Conservation (phyloP, 78 protist species). For the Parvularia atlantis region DNA sequence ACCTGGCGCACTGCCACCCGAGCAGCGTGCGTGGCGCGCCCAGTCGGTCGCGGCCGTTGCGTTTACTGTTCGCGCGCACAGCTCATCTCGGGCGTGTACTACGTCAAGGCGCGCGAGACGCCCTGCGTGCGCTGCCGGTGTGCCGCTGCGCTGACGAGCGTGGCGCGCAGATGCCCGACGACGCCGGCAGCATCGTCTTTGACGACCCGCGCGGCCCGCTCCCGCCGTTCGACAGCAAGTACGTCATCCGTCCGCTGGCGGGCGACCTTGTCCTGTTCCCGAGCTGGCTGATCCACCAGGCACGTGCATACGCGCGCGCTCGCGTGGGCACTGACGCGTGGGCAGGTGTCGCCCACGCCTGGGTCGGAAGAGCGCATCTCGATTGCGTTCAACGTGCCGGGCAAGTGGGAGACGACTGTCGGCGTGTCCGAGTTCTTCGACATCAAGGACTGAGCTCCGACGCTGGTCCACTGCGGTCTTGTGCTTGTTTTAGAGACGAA, state of each 20-base stretch:
- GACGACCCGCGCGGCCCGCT: slow-evolving; percentile 9
- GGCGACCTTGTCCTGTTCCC: not conserved
- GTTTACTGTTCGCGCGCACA: no score
- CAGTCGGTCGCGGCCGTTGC: no score
- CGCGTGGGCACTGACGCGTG: not conserved
- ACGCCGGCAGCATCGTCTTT: not conserved
- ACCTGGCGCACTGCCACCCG: slow-evolving; percentile 1
- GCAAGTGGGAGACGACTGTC: no score
- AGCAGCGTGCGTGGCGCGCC: no score
- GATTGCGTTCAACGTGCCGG: not conserved
- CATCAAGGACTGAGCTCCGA: no score
- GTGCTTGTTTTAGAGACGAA: no score
- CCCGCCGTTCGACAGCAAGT: not conserved
- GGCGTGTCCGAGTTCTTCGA: no score
- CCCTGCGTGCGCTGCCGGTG: no score
- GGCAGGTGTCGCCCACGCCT: not conserved
- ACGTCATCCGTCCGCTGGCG: not conserved
- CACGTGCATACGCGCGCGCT: not conserved
- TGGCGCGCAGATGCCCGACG: no score
- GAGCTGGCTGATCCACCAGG: not conserved
- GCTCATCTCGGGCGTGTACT: slow-evolving; percentile 3
- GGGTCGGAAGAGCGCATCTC: not conserved
- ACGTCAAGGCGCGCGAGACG: no score
- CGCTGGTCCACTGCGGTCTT: no score
- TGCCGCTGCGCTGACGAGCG: no score